Percentiles rank a stretch among this genome's conserved stretches.
phyloP scores from a whole-genome alignment of 306 rosid genomes.

The Quercus robur region DNA sequence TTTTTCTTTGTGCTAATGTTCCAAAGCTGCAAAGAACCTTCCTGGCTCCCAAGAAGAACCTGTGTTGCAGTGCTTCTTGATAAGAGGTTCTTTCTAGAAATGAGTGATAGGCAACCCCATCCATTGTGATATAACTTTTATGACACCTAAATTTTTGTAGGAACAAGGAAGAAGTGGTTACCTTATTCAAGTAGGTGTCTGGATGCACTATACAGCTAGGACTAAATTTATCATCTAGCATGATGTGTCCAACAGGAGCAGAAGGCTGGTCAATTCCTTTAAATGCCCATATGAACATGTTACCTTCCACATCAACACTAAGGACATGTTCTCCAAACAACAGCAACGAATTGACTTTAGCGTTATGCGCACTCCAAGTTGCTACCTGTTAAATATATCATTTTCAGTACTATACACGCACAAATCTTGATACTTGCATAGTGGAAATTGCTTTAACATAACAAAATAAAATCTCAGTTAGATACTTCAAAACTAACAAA shows the following conservation, averaged over 20 bases:
- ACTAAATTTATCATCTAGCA: slow-evolving; percentile 43
- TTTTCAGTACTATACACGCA: neutral
- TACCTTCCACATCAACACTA: slow-evolving; percentile 62
- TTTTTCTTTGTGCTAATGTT: slow-evolving; percentile 79
- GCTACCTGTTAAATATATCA: slow-evolving; percentile 47
- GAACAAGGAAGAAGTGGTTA: slow-evolving; percentile 22
- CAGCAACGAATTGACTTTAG: slow-evolving; percentile 63
- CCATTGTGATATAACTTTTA: neutral
- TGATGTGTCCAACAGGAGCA: slow-evolving; percentile 54
- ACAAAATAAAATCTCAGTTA: too few species aligned
- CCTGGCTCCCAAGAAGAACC: slow-evolving; percentile 85
- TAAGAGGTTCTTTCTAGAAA: slow-evolving; percentile 4
- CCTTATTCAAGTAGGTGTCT: slow-evolving; percentile 91
- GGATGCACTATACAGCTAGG: slow-evolving; percentile 87
- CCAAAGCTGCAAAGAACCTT: slow-evolving; percentile 93
- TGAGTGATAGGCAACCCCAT: neutral
- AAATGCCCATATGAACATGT: slow-evolving; percentile 76
- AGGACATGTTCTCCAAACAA: slow-evolving; percentile 80
- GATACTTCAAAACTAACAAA: too few species aligned
- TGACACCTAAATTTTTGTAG: neutral
- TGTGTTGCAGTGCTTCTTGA: slow-evolving; percentile 31
- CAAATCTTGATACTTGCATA: neutral
- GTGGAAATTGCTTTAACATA: too few species aligned
- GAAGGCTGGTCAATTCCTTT: slow-evolving; percentile 59
- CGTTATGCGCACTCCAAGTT: slow-evolving; percentile 67